Percentiles rank a stretch among this genome's conserved stretches.
Evolutionary conservation across 2,329 filamentous ascomycete genomes (phyloP).

Genomic region (Sporothrix variecibatus): DNA sequence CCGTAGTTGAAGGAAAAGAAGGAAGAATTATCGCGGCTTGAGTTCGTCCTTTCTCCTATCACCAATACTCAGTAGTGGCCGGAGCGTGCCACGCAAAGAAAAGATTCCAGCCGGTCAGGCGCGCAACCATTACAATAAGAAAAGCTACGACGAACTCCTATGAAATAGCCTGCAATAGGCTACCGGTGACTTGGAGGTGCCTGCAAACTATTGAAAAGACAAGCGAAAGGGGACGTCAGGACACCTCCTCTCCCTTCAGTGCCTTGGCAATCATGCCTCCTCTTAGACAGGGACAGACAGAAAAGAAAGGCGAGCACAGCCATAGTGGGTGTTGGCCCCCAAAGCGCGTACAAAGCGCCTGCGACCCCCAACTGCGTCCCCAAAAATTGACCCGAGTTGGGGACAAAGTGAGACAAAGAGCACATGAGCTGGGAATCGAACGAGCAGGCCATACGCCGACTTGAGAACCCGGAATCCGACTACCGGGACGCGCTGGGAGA

Average conservation of each 20-base stretch:
- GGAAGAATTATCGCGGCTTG: neutral
- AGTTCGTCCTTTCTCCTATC: neutral
- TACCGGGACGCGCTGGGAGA: neutral
- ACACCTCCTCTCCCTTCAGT: neutral
- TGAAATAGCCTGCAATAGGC: neutral
- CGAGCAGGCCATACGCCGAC: neutral
- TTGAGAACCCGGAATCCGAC: neutral
- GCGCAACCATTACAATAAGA: neutral
- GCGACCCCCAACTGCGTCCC: neutral
- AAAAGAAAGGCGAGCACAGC: neutral
- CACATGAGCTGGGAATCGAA: neutral
- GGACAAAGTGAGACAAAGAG: neutral
- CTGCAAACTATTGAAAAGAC: neutral
- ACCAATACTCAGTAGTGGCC: neutral
- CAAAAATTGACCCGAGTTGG: neutral
- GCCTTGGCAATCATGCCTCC: slow-evolving; percentile 1
- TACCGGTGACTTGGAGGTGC: neutral
- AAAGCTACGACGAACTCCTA: neutral
- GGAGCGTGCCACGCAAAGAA: neutral
- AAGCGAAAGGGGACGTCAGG: neutral
- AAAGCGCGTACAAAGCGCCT: neutral
- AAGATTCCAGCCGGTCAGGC: neutral
- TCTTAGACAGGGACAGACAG: neutral
- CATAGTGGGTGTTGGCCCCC: neutral
- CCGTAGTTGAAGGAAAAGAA: neutral